Conservation (phyloP, 331 rosid genomes). For the Rosa hybrid region DNA sequence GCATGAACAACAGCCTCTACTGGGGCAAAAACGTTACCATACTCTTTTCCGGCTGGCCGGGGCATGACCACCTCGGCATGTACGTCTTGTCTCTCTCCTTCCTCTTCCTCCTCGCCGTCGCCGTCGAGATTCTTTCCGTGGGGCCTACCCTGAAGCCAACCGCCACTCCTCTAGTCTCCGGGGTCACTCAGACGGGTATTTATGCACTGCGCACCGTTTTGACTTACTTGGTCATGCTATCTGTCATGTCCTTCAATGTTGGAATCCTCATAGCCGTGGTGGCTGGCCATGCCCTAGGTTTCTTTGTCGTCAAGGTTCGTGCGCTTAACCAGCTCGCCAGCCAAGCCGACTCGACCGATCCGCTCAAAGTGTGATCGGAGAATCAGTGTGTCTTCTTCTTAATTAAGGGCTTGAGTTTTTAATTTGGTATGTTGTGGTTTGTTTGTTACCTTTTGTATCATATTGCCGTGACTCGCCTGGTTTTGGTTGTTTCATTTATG, state of each 20-base stretch:
- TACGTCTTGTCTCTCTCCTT: slow-evolving; percentile 61
- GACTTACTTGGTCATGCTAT: slow-evolving; percentile 65
- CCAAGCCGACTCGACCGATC: neutral
- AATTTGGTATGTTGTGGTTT: neutral
- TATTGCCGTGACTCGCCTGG: neutral
- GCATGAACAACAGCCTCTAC: slow-evolving; percentile 54
- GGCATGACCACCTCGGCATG: slow-evolving; percentile 46
- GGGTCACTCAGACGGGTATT: slow-evolving; percentile 34
- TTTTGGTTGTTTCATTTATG: neutral
- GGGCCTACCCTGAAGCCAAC: slow-evolving; percentile 30
- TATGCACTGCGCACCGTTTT: slow-evolving; percentile 48
- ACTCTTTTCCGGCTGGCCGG: slow-evolving; percentile 66
- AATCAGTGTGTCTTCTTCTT: neutral
- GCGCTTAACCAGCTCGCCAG: slow-evolving; percentile 38
- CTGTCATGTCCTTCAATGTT: slow-evolving; percentile 77
- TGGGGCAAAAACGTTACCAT: slow-evolving; percentile 65
- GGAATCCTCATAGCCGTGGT: slow-evolving; percentile 83
- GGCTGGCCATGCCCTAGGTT: slow-evolving; percentile 64
- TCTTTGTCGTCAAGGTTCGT: slow-evolving; percentile 51
- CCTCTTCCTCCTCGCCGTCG: slow-evolving; percentile 51
- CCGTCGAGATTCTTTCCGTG: slow-evolving; percentile 47
- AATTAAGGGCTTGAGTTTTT: neutral
- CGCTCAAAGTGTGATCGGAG: slow-evolving; percentile 16
- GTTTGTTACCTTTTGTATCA: neutral
- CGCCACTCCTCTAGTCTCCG: slow-evolving; percentile 28